Percentiles rank a stretch among this genome's conserved stretches.
phyloP scores from a whole-genome alignment of 2,329 filamentous ascomycete species.

The Pleurostoma richardsiae region DNA sequence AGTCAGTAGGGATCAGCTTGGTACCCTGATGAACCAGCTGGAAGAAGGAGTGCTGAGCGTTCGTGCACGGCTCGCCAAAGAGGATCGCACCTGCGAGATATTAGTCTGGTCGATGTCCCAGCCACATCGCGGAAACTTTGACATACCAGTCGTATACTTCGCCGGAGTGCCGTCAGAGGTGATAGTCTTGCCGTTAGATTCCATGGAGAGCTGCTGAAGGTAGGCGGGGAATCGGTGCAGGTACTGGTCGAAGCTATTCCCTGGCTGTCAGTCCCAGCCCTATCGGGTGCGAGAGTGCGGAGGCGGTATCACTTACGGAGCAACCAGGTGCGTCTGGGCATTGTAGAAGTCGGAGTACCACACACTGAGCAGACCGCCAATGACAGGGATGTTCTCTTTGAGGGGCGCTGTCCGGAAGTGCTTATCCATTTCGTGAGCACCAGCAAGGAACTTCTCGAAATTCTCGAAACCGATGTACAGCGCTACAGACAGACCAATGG shows the following conservation, averaged over 20 bases:
- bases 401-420: conserved; percentile 91
- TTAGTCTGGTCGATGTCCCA: conserved; percentile 8
- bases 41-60: conserved; percentile 99
- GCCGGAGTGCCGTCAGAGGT: conserved; percentile 84
- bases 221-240: conserved; percentile 98
- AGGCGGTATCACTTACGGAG: conserved; percentile 60
- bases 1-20: conserved; percentile 97
- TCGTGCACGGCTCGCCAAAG: conserved; percentile 97
- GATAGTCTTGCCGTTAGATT: conserved; percentile 97
- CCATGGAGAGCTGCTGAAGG: conserved; percentile 98
- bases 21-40: conserved; percentile 98
- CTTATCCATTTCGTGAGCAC: conserved; percentile 96
- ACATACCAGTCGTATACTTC: conserved; percentile 77
- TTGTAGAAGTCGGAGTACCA: conserved; percentile 99
- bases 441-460: conserved; percentile 92
- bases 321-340: conserved; percentile 94
- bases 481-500: conserved; percentile 90
- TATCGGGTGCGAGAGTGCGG: too few species aligned
- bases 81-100: conserved; percentile 62
- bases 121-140: conserved; percentile 8
- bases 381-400: conserved; percentile 88
- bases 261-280: too few species aligned
- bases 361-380: conserved; percentile 89
- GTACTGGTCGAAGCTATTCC: conserved; percentile 89
- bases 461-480: conserved; percentile 97